Percentiles rank a stretch among this genome's conserved stretches.
Evolutionary conservation across 192 early-diverging fungal genomes (phyloP).

Genomic region (Irineochytrium annulatum): DNA sequence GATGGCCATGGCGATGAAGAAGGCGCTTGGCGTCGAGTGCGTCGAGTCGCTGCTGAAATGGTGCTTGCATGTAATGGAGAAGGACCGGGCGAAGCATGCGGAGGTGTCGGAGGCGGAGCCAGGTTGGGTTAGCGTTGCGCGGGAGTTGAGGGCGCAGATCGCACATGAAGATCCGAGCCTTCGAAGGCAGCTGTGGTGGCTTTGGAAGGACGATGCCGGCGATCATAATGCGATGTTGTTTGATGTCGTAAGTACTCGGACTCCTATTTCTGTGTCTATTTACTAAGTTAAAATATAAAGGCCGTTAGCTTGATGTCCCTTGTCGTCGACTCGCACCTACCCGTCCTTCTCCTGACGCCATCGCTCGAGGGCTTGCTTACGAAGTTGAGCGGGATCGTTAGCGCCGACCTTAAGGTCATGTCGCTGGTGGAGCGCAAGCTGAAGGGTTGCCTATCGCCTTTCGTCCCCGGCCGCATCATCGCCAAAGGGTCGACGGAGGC

Average conservation of each 20-base stretch:
- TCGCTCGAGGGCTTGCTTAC: slow-evolving; percentile 9
- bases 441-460: slow-evolving; percentile 12
- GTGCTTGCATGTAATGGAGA: slow-evolving; percentile 11
- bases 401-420: slow-evolving; percentile 9
- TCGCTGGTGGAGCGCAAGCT: slow-evolving; percentile 12
- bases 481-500: too few relatives aligned
- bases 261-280: background rate
- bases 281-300: background rate
- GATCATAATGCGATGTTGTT: slow-evolving; percentile 15
- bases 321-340: slow-evolving; percentile 18
- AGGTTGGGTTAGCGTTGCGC: too few relatives aligned
- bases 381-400: slow-evolving; percentile 1
- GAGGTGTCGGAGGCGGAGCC: too few relatives aligned
- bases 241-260: slow-evolving; percentile 10
- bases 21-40: slow-evolving; percentile 5
- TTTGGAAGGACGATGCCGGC: slow-evolving; percentile 22
- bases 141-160: too few relatives aligned
- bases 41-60: slow-evolving; percentile 10
- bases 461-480: too few relatives aligned
- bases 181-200: slow-evolving; percentile 24
- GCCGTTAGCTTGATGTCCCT: slow-evolving; percentile 16
- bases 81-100: slow-evolving; percentile 3
- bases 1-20: slow-evolving; percentile 7
- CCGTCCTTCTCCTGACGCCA: slow-evolving; percentile 17
- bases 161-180: too few relatives aligned